These are phyloP conservation scores for Apiospora sp. DNA, from an alignment of 2,329 filamentous ascomycete genomes.

Conservation along the genomic window DNA sequence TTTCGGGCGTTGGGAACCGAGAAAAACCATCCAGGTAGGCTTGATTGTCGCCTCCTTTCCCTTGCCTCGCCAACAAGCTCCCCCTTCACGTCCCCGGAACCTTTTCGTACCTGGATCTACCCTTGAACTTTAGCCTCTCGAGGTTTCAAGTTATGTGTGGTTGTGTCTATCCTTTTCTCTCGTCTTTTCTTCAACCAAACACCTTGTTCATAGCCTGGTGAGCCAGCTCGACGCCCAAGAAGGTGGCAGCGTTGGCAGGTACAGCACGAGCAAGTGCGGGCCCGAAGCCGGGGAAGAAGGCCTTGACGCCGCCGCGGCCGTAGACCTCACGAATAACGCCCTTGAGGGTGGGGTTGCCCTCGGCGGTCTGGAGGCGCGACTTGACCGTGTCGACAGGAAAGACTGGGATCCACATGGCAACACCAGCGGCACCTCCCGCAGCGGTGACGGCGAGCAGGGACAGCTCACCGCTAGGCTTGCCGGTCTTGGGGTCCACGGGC, in stretches of 20 bases:
- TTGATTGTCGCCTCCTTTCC: background rate
- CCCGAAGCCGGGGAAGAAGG: slow-evolving; percentile 97
- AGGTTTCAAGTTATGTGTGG: background rate
- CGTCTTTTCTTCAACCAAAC: slow-evolving; percentile 57
- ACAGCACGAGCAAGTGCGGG: slow-evolving; percentile 92
- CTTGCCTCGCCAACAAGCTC: background rate
- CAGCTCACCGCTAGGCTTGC: slow-evolving; percentile 77
- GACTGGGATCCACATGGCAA: slow-evolving; percentile 99
- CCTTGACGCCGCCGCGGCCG: slow-evolving; percentile 80
- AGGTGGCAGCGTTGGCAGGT: slow-evolving; percentile 95
- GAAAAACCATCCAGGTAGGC: background rate
- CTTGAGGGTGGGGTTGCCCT: slow-evolving; percentile 81
- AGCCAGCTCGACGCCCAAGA: slow-evolving; percentile 84
- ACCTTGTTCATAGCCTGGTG: slow-evolving; percentile 83
- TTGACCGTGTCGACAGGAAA: slow-evolving; percentile 99
- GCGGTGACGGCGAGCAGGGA: slow-evolving; percentile 83
- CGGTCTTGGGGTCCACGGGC: slow-evolving; percentile 77
- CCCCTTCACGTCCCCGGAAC: background rate
- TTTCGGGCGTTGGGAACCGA: background rate
- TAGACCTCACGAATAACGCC: slow-evolving; percentile 87
- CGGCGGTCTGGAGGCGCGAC: slow-evolving; percentile 88
- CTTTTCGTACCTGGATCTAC: too few relatives aligned
- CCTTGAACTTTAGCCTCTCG: background rate
- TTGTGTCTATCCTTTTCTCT: background rate
- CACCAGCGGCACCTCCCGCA: slow-evolving; percentile 88